A percentile compares a stretch with the other conserved stretches of the same genome.
These are phyloP conservation scores for Chalciporus chontae DNA, from an alignment of 768 basidiomycete species.

Conservation along the genomic window DNA sequence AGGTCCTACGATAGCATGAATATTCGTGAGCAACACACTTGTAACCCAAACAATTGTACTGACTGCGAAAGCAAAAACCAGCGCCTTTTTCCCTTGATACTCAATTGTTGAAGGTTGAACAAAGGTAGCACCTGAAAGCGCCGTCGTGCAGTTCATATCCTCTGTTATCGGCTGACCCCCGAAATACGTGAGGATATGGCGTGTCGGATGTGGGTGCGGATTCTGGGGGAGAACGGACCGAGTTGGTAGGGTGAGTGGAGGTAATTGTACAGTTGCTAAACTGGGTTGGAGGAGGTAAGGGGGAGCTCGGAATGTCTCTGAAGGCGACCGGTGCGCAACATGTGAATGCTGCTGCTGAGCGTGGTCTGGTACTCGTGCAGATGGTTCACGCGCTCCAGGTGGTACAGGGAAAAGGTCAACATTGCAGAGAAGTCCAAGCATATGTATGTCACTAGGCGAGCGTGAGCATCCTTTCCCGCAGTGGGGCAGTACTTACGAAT, in stretches of 20 bases:
- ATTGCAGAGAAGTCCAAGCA: slow-evolving; percentile 69
- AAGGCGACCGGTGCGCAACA: slow-evolving; percentile 1
- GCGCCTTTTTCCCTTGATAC: slow-evolving; percentile 46
- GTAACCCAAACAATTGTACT: slow-evolving; percentile 13
- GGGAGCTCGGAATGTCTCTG: slow-evolving; percentile 8
- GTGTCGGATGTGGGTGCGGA: slow-evolving; percentile 9
- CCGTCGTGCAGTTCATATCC: slow-evolving; percentile 40
- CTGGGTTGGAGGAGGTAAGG: slow-evolving; percentile 15
- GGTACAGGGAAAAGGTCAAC: slow-evolving; percentile 73
- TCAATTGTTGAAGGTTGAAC: slow-evolving; percentile 53
- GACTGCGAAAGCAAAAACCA: slow-evolving; percentile 67
- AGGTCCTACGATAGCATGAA: slow-evolving; percentile 46
- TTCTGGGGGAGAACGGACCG: slow-evolving; percentile 5
- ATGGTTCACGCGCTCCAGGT: slow-evolving; percentile 9
- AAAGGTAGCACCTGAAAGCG: slow-evolving; percentile 62
- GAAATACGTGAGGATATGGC: slow-evolving; percentile 39
- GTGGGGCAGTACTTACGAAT: slow-evolving; percentile 38
- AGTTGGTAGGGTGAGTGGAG: slow-evolving; percentile 18
- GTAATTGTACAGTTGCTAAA: slow-evolving; percentile 17
- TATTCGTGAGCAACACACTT: background rate
- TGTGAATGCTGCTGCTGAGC: slow-evolving; percentile 16
- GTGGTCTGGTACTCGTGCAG: slow-evolving; percentile 2
- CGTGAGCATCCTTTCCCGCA: slow-evolving; percentile 2
- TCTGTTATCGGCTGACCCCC: slow-evolving; percentile 44
- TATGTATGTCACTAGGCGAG: slow-evolving; percentile 51